Evolutionary conservation across 2,329 filamentous ascomycete species (phyloP), one percentile per base, ranked within the genome.

Genomic region (Aspergillus sclerotialis): DNA sequence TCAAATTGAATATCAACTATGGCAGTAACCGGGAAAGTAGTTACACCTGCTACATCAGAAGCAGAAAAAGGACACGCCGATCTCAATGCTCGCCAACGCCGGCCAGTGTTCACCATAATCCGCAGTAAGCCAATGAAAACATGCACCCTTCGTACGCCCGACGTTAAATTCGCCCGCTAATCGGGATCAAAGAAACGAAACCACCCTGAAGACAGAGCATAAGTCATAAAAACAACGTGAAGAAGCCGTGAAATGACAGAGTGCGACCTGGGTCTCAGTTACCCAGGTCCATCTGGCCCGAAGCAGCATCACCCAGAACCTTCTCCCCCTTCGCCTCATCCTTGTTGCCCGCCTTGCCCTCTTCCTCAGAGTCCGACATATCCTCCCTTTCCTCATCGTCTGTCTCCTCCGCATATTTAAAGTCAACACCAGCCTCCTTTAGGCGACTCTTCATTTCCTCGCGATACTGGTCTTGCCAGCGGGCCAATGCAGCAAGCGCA

Each of bases 381-480:
- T 76, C 75, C 2, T 77, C 74, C 1, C 74, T 73, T 1, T 80
- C 77, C 2, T 78, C 75, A 5, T 86, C 82, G 17, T 82, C 79
- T 2, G 75, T 70, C 4, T 86, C 82, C 17, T 82, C 79, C 2
- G 75, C 70, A 29, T 94, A 94, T 0, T 83, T 84, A 38, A 80
- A 82, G 40, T 94, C 84, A 10, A 95, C 73, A 19, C 69, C 69
- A 21, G 67, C 63, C 42, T 80, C 78, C 48, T 82, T 72, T 44
- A 98, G 69, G 27, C 89, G 73, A 35, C 78, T 73, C 50, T 87
- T 81, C 82, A 94, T 87, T 30, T 88, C 80, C 36, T 90, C 82
- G 40, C 88, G 75, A 57, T 84, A 78, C 28, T 72, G 73, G 55
- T 85, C 81, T 65, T 98, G 92, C 92, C 92, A 98, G 52, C 92